Base-by-base conservation (phyloP, 495 filamentous ascomycete genomes). In the Penicillium cataractarum region DNA sequence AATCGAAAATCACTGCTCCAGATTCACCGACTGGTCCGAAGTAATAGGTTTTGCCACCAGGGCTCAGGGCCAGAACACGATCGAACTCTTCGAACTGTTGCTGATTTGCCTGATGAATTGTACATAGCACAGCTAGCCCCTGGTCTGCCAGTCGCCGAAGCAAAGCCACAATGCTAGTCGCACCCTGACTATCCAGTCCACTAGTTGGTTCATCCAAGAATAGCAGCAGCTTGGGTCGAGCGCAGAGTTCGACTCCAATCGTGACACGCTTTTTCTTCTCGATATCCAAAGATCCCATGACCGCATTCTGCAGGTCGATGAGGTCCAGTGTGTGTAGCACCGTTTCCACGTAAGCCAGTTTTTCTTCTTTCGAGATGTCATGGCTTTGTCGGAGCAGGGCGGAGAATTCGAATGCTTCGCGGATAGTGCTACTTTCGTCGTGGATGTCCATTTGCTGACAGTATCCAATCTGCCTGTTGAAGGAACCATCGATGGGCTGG, bases 371-470 rank as follows among this genome's bases (percentile, higher is more conserved):
- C 0, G 90, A 78, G 0, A 84, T 85, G 31, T 89, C 82, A 52
- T 77, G 83, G 1, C 88, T 86, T 69, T 97, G 93, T 39, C 93
- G 85, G 6, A 97, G 80, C 48, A 91, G 81, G 32, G 93, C 93
- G 17, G 90, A 93, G 66, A 97, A 97, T 56, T 90, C 85, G 12
- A 97, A 84, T 2, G 93, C 93, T 74, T 96, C 93, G 15, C 92
- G 87, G 29, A 97, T 89, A 4, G 91, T 96, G 52, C 89, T 84
- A 0, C 88, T 88, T 12, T 87, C 81, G 57, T 94, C 90, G 68
- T 96, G 93, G n/a, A 95, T 83, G 67, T 97, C 93, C 65, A 91
- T 85, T 64, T 97, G 93, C 67, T 97, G 89, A 22, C 89, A 92
- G 68, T 94, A 97, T 9, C 85, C 86, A 0, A 92, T 94, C 13